Base-by-base conservation (phyloP, 139 green algal genomes). In the Coelastrella sp. region DNA sequence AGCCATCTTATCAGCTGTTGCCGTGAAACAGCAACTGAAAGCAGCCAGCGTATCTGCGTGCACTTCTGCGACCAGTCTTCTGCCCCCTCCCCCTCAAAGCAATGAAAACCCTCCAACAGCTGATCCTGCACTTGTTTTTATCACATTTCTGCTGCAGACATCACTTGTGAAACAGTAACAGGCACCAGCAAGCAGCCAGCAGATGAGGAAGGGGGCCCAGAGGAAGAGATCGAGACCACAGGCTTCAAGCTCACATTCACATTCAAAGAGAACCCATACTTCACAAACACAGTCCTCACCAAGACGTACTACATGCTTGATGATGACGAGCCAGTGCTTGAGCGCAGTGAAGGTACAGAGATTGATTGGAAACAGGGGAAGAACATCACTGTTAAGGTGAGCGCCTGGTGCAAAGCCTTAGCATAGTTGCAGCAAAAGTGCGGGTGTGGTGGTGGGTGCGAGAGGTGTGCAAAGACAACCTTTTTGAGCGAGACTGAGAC, bases 301-400 rank as follows among this genome's bases (percentile, higher is more conserved):
- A 99, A 98, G 93, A 96, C 93, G 8, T 99, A 99, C 94, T 90
- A 95, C 92, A 98, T 99, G 96, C 85, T 96, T 13, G 92, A 97
- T 32, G 94, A 97, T n/a, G 94, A 96, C 10, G 97, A 99, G 13
- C 93, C 94, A 19, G 96, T 98, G 78, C 91, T 99, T 83, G 94
- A 98, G 90, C 93, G 94, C 60, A 93, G 95, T 0, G 96, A 97
- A 85, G 97, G 96, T 87, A 98, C 94, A 0, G 93, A 96, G 82
- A 99, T 99, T 73, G 85, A 97, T 32, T 99, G 98, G 98, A 95
- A 96, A 22, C 17, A 92, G n/a, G 97, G 97, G 88, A 91, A 91
- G 88, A 91, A 91, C 58, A 59, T 88, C 54, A 91, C 96, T 0
- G 94, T 98, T 79, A 99, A 99, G 92, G 91, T 97, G 54, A 64